A percentile compares a stretch with the other conserved stretches of the same genome.
Evolutionary conservation across 1,284 basidiomycete species (phyloP).

Genomic region (Cryptococcus maquisensis): DNA sequence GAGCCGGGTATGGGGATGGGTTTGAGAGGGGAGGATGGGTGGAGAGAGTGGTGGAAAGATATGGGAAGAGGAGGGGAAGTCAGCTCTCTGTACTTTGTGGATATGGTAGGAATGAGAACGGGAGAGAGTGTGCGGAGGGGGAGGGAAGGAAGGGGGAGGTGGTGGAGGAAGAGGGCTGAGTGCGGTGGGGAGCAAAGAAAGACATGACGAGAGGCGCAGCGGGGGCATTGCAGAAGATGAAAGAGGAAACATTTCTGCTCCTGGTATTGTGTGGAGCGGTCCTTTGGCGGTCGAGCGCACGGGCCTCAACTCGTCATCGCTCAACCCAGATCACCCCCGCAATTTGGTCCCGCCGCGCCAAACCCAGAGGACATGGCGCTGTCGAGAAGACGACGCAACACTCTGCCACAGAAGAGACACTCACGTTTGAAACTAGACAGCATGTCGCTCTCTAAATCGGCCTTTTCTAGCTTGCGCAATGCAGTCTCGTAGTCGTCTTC

Average conservation of each 20-base stretch:
- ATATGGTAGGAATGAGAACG: conserved; percentile 8
- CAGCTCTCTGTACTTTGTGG: conserved; percentile 8
- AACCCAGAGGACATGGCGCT: not conserved
- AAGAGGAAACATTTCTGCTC: too few relatives aligned
- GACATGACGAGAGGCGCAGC: conserved; percentile 2
- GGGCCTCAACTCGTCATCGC: too few relatives aligned
- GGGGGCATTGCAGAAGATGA: too few relatives aligned
- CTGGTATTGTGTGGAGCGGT: too few relatives aligned
- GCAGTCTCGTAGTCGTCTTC: conserved; percentile 23
- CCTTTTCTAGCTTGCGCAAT: conserved; percentile 25
- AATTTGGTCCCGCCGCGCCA: not conserved
- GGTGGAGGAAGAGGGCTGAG: conserved; percentile 3
- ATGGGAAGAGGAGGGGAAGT: conserved; percentile 8
- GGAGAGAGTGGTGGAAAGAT: not conserved
- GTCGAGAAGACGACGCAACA: not conserved
- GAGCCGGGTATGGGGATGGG: conserved; percentile 3
- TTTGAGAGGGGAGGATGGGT: not conserved
- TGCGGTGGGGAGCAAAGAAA: not conserved
- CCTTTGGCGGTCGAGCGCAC: too few relatives aligned
- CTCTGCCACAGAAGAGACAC: conserved; percentile 10
- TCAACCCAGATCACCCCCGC: not conserved
- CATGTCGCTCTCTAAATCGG: conserved; percentile 38
- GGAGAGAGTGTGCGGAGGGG: conserved; percentile 17
- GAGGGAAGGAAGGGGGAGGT: conserved; percentile 15
- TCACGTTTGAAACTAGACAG: conserved; percentile 47